Base-by-base conservation (phyloP, 768 basidiomycete genomes). In the Boletus reticuloceps region DNA sequence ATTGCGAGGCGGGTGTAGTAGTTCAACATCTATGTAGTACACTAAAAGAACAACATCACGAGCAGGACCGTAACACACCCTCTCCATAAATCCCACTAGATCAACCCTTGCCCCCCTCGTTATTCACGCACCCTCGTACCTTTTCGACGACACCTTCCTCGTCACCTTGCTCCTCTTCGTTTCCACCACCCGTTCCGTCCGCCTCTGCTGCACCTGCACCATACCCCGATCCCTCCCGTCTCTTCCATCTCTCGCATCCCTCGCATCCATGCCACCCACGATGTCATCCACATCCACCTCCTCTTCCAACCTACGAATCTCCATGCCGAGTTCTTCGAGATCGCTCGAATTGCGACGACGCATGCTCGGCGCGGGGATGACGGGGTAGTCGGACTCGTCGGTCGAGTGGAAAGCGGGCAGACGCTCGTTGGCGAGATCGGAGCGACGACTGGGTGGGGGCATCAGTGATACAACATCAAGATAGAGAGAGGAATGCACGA, bases 371-470 rank as follows among this genome's bases (percentile, higher is more conserved):
- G 79, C 82, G 1, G 86, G 77, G 64, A 84, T 84, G 51, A 79
- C 75, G 6, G 77, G 76, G 34, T 74, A 70, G 14, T 74, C 64
- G 41, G 53, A 59, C 59, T 60, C 47, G 41, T 65, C 55, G 29
- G 51, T 42, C 48, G 75, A 67, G 60, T 79, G 70, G 72, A 82
- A 82, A 53, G 76, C 72, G 3, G 89, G 90, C 19, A 92, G 70
- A 53, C 87, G 85, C 67, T 91, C 89, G 72, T 92, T 92, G 46
- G 77, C 75, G 25, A 86, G 64, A 71, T 91, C 89, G 36, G 83
- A 82, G 20, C 83, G 83, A 49, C 90, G 89, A 37, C 87, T 89
- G 63, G 17, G 31, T 9, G n/a, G 9, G n/a, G 16, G 13, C 14
- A 41, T 49, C 50, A 56, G 55, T 51, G 14, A 4, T 10, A 40